Evolutionary conservation across 108 stramenopile genomes (phyloP), one percentile per base, ranked within the genome.

Genomic region (Cyclotella kingstonii): DNA sequence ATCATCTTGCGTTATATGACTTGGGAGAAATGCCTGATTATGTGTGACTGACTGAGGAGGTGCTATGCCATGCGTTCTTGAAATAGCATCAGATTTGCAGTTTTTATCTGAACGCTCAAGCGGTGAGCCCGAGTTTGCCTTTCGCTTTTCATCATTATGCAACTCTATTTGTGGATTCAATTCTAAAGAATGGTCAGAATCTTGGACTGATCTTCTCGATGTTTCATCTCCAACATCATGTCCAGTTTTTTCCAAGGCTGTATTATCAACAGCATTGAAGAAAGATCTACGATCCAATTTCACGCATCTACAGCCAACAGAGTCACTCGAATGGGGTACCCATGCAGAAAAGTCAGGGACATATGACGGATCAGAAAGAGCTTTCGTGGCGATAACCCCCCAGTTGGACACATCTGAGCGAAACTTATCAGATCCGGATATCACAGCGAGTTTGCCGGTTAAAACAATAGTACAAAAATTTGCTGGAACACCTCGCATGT

Each of bases 381-480:
- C 86, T 17, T 61, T 54, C n/a, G 76, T 61, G 1, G 82, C 93
- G 22, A 96, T 68, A 50, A 96, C 80, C 11, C 86, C 79, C 95
- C 95, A 96, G 3, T 90, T 81, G 11, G 90, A 86, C 23, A 88
- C 76, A 39, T 93, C 90, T 6, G 90, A 79, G 5, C 84, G 79
- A 53, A 96, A 96, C 27, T 80, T 82, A 54, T 96, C 93, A 19
- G 78, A 60, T 27, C 95, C 95, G 22, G 89, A 86, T 41, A 96
- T 41, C 19, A 96, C 81, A 8, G 83, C 80, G 34, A 93, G 74
- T 50, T 87, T 96, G 12, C 95, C 95, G 44, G 78, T 72, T 10
- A 96, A 77, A 46, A 96, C 75, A 19, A 96, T 49, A 21, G 93
- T 94, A 35, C 82, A 86, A 28, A 76, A 75, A 42, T 90, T 76